These are phyloP conservation scores for Kwoniella sp. DNA, from an alignment of 768 basidiomycete genomes.

Conservation along the genomic window DNA sequence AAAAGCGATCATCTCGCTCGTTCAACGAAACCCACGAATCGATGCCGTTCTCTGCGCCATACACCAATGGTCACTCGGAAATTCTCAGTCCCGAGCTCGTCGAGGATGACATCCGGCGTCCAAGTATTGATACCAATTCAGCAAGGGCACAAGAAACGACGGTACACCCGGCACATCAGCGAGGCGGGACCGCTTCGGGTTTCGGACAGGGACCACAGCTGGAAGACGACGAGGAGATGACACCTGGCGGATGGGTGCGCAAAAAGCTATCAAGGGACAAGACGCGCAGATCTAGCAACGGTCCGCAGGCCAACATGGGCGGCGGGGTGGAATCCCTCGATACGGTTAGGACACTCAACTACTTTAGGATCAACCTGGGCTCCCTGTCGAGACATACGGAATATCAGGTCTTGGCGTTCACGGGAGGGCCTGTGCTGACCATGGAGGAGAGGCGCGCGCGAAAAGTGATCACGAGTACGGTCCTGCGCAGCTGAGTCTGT, in stretches of 20 bases:
- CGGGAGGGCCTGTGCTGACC: slow-evolving; percentile 62
- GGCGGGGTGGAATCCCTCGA: neutral
- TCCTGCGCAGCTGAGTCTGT: too few relatives aligned
- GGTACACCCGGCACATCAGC: too few relatives aligned
- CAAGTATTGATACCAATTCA: too few relatives aligned
- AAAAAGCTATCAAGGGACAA: slow-evolving; percentile 21
- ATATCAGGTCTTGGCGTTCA: slow-evolving; percentile 81
- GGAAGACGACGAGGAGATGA: slow-evolving; percentile 27
- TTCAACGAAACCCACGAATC: slow-evolving; percentile 28
- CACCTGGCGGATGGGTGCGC: slow-evolving; percentile 35
- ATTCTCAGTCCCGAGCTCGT: too few relatives aligned
- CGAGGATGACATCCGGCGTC: too few relatives aligned
- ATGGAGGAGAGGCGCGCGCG: slow-evolving; percentile 56
- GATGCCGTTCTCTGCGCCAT: slow-evolving; percentile 28
- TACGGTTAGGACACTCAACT: slow-evolving; percentile 22
- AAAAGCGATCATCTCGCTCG: slow-evolving; percentile 7
- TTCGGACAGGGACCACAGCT: too few relatives aligned
- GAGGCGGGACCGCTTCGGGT: too few relatives aligned
- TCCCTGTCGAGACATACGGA: slow-evolving; percentile 56
- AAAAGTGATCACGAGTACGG: slow-evolving; percentile 54
- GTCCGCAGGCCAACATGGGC: neutral
- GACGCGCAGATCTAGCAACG: neutral
- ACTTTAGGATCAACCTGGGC: slow-evolving; percentile 56
- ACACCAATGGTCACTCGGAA: slow-evolving; percentile 31
- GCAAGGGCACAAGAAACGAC: too few relatives aligned